Conservation (phyloP, 495 filamentous ascomycete species). For the Podospora pseudocomata region DNA sequence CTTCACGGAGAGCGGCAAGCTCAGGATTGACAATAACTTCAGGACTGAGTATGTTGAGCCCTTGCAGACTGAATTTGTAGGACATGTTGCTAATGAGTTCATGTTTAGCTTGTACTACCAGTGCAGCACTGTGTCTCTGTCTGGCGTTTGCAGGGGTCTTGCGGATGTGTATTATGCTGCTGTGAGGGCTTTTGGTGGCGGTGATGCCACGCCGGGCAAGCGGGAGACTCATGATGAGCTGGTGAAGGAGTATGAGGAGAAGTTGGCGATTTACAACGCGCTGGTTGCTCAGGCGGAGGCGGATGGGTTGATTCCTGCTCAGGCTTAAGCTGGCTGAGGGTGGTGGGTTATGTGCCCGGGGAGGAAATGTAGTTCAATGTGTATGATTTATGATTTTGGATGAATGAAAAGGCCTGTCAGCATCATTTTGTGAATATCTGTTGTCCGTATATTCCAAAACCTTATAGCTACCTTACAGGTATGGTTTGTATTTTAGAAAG, state of each 20-base stretch:
- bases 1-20: slow-evolving; percentile 33
- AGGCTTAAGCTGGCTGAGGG: neutral
- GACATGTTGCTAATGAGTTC: neutral
- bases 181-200: neutral
- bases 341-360: no score
- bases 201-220: neutral
- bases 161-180: slow-evolving; percentile 8
- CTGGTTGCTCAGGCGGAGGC: slow-evolving; percentile 1
- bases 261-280: neutral
- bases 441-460: no score
- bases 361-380: no score
- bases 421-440: no score
- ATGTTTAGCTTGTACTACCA: slow-evolving; percentile 1
- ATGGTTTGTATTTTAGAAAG: no score
- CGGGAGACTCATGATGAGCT: neutral
- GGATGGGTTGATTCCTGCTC: neutral
- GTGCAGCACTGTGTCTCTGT: neutral
- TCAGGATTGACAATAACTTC: slow-evolving; percentile 42
- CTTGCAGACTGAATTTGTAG: neutral
- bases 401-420: no score
- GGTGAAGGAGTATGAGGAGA: neutral
- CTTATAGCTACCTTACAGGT: no score
- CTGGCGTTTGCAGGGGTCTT: neutral
- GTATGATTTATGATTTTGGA: no score
- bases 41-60: slow-evolving; percentile 30